A percentile compares a stretch with the other conserved stretches of the same genome.
Evolutionary conservation across 495 filamentous ascomycete species (phyloP).

Genomic region (Articulospora tetracladia): DNA sequence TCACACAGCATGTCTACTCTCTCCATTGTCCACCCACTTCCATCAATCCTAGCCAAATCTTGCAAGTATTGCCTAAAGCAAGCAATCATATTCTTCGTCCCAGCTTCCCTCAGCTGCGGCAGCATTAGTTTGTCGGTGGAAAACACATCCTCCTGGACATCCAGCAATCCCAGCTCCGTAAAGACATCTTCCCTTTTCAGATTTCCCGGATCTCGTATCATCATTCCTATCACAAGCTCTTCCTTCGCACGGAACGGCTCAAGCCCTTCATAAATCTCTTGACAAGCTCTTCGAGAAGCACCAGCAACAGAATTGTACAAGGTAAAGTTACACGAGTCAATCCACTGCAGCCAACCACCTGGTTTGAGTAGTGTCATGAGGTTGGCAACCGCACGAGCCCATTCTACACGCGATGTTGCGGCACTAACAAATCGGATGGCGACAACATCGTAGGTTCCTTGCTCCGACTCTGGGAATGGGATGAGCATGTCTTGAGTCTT

Average conservation of each 20-base stretch:
- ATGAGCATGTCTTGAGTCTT: constrained; percentile 30
- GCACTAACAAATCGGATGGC: constrained; percentile 34
- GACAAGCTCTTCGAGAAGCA: constrained; percentile 1
- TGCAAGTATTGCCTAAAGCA: constrained; percentile 2
- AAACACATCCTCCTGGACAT: constrained; percentile 11
- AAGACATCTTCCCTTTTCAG: constrained; percentile 2
- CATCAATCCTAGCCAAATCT: not conserved
- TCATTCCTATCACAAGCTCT: constrained; percentile 7
- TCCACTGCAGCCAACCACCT: constrained; percentile 10
- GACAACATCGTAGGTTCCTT: constrained; percentile 36
- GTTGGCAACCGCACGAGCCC: constrained; percentile 24
- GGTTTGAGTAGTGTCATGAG: constrained; percentile 8
- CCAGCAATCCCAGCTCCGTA: not conserved
- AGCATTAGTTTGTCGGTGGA: constrained; percentile 7
- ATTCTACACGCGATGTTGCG: constrained; percentile 24
- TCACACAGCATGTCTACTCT: not conserved
- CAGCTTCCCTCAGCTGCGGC: not conserved
- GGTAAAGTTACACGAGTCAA: constrained; percentile 9
- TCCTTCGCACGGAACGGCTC: not conserved
- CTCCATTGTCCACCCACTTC: constrained; percentile 2
- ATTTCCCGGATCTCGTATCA: constrained; percentile 1
- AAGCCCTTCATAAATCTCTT: constrained; percentile 8
- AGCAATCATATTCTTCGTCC: constrained; percentile 3
- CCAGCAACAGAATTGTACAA: not conserved
- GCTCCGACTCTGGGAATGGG: constrained; percentile 30